Base-by-base conservation (phyloP, 306 rosid genomes). In the Dryas drummondii region DNA sequence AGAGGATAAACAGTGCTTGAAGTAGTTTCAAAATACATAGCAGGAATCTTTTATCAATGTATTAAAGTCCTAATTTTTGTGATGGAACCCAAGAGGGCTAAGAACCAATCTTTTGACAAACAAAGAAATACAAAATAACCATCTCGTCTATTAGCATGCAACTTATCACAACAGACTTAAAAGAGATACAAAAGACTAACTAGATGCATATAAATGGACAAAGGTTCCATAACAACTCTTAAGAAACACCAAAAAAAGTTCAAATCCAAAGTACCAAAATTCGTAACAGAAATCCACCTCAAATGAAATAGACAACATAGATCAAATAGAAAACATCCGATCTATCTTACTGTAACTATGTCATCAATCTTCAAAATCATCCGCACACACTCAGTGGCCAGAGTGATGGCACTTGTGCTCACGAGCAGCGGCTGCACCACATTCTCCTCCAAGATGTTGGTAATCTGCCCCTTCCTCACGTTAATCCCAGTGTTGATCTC, bases 321-420 rank as follows among this genome's bases (percentile, higher is more conserved):
- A 68, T 44, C 64, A 70, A 79, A 17, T 44, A 42, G 40, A 68
- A 80, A 50, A 37, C 37, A 48, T 13, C 69, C 15, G 71, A 71
- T 70, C 63, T 78, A 94, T 87, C 99, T 89, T 81, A 94, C 99
- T 7, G 97, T 92, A 40, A 94, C 99, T 78, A 94, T 94, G 77
- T 94, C 99, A 82, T 94, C 99, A 53, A 94, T 94, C 92, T 94
- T 94, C 96, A 94, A 86, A 77, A 94, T 92, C 99, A 94, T 94
- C 88, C 99, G 86, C 77, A 94, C 99, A 8, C 99, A 94, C 83
- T 94, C 99, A 3, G 99, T 86, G 0, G 99, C 99, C 41, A 94
- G 88, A 60, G 93, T 80, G 85, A 94, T 94, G 2, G 99, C 98
- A 47, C 98, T 94, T 4, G 97, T 94, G 86, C 98, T 94, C 72